These are phyloP conservation scores for Melanopsichium pennsylvanicum DNA, from an alignment of 1,284 basidiomycete genomes.

Conservation along the genomic window DNA sequence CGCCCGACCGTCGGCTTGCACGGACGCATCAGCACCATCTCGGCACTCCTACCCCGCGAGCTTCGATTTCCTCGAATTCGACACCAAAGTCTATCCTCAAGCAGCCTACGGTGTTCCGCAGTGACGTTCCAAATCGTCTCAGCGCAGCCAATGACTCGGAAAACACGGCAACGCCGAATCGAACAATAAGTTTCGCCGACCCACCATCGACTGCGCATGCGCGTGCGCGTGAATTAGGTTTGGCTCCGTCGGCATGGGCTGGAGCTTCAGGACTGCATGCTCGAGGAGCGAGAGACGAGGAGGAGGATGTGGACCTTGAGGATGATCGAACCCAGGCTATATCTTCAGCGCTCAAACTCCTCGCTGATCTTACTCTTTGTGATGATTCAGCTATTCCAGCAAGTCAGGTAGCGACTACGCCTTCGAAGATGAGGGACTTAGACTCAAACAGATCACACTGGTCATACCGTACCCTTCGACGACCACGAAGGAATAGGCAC, in stretches of 20 bases:
- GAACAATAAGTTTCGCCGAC: constrained; percentile 47
- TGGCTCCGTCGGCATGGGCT: constrained; percentile 11
- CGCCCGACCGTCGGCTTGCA: constrained; percentile 26
- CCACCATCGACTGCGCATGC: constrained; percentile 20
- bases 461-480: constrained; percentile 34
- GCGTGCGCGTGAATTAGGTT: constrained; percentile 26
- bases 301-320: constrained; percentile 4
- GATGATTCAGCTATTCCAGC: constrained; percentile 7
- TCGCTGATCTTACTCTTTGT: constrained; percentile 43
- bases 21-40: constrained; percentile 15
- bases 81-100: constrained; percentile 46
- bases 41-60: constrained; percentile 26
- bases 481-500: constrained; percentile 27
- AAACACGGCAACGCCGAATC: constrained; percentile 31
- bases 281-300: constrained; percentile 2
- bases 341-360: constrained; percentile 23
- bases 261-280: constrained; percentile 4
- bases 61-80: constrained; percentile 21
- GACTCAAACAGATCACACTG: constrained; percentile 34
- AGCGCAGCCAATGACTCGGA: constrained; percentile 15
- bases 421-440: constrained; percentile 16
- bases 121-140: constrained; percentile 4
- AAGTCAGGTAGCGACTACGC: constrained; percentile 1
- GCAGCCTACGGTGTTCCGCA: constrained; percentile 23
- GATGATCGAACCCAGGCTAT: constrained; percentile 36